phyloP scores from a whole-genome alignment of 148 eudicot species.

The Diospyros lotus region DNA sequence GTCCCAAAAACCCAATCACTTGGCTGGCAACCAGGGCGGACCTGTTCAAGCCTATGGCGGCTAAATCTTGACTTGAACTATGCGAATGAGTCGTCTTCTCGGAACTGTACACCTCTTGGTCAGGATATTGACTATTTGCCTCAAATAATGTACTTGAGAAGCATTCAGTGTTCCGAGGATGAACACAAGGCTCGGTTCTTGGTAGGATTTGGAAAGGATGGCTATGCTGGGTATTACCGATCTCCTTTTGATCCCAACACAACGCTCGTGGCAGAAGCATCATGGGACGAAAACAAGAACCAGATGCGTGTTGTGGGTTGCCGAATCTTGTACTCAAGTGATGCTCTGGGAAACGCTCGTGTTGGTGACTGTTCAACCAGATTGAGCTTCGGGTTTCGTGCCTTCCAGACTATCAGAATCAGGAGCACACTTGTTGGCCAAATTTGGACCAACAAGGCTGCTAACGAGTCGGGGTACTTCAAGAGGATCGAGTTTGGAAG shows the following conservation, averaged over 20 bases:
- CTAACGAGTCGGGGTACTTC: constrained; percentile 10
- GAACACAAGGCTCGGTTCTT: background rate
- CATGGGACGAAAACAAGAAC: constrained; percentile 18
- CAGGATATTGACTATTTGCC: constrained; percentile 3
- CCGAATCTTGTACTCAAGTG: background rate
- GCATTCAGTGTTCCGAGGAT: constrained; percentile 14
- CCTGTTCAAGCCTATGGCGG: constrained; percentile 12
- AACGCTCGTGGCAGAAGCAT: constrained; percentile 19
- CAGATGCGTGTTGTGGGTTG: constrained; percentile 15
- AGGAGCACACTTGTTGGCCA: background rate
- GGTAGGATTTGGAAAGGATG: background rate
- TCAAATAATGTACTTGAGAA: background rate
- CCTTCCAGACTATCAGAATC: constrained; percentile 14
- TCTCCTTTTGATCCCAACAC: background rate
- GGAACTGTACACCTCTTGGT: constrained; percentile 16
- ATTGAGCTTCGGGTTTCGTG: constrained; percentile 22
- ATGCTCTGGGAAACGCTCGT: constrained; percentile 1
- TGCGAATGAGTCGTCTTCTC: background rate
- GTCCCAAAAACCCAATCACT: background rate
- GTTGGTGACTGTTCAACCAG: constrained; percentile 24
- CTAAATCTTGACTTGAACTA: constrained; percentile 7
- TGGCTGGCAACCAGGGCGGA: background rate
- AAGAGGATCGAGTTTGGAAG: background rate
- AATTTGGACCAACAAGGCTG: constrained; percentile 19
- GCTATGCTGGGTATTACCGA: background rate